phyloP scores from a whole-genome alignment of 169 alveolate species.

The Neospora caninum region DNA sequence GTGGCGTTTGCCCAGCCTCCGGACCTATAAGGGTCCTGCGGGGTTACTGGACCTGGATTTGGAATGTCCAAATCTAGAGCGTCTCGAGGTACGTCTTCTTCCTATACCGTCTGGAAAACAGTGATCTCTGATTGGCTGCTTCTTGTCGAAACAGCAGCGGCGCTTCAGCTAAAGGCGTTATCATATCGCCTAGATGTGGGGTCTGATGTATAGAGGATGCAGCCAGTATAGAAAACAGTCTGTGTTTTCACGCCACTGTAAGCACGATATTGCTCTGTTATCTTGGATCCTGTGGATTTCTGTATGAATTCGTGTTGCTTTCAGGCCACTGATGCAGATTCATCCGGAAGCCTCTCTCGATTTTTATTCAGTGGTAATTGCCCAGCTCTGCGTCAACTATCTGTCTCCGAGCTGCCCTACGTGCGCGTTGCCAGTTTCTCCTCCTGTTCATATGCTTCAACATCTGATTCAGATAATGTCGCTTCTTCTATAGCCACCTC shows the following conservation, averaged over 20 bases:
- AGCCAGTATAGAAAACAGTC: too few relatives aligned
- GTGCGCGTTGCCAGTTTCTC: neutral
- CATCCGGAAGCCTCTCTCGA: neutral
- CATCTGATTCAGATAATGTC: too few relatives aligned
- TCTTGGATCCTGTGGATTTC: neutral
- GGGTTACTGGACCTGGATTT: neutral
- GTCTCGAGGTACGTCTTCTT: slow-evolving; percentile 4
- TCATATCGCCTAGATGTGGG: too few relatives aligned
- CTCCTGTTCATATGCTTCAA: too few relatives aligned
- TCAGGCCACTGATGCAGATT: slow-evolving; percentile 1
- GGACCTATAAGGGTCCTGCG: slow-evolving; percentile 13
- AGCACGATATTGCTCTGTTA: too few relatives aligned
- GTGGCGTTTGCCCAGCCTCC: neutral
- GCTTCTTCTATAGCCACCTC: too few relatives aligned
- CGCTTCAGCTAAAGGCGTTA: too few relatives aligned
- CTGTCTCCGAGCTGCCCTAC: neutral
- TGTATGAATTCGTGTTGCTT: neutral
- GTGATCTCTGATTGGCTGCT: too few relatives aligned
- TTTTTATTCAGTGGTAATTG: slow-evolving; percentile 10
- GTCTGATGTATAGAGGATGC: too few relatives aligned
- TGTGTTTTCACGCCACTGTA: too few relatives aligned
- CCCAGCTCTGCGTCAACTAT: slow-evolving; percentile 1
- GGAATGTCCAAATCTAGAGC: neutral
- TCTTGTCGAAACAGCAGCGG: too few relatives aligned
- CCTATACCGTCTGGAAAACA: neutral